Percentiles rank a stretch among this genome's conserved stretches.
phyloP scores from a whole-genome alignment of 108 stramenopile species.

The Aurantiochytrium sp. region DNA sequence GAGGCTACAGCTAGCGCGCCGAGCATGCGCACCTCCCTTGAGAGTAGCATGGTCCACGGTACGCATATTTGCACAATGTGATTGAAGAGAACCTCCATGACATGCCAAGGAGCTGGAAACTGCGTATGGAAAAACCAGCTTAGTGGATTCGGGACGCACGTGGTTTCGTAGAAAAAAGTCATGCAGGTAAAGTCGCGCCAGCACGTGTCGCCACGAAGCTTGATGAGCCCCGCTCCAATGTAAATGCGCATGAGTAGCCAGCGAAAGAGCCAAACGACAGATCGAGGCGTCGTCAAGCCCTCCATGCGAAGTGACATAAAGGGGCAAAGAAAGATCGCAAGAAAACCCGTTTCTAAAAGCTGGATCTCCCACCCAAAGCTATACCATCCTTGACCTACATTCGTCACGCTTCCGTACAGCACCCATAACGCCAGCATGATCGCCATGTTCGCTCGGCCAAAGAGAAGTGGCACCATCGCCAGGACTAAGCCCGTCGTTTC shows the following conservation, averaged over 20 bases:
- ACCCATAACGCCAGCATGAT: constrained; percentile 52
- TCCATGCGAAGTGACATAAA: constrained; percentile 24
- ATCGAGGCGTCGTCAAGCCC: constrained; percentile 33
- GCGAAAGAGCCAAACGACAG: constrained; percentile 62
- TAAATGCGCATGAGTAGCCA: constrained; percentile 69
- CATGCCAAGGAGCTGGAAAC: constrained; percentile 43
- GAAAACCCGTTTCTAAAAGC: constrained; percentile 66
- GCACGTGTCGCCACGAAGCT: constrained; percentile 65
- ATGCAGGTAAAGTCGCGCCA: constrained; percentile 65
- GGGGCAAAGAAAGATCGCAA: constrained; percentile 66
- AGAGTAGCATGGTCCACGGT: not conserved
- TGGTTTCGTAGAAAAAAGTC: constrained; percentile 70
- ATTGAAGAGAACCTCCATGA: constrained; percentile 41
- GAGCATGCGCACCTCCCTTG: constrained; percentile 3
- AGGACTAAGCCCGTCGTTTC: constrained; percentile 31
- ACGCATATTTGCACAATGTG: not conserved
- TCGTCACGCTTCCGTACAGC: constrained; percentile 61
- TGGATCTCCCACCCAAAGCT: constrained; percentile 74
- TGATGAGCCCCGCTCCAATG: constrained; percentile 74
- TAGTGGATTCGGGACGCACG: constrained; percentile 67
- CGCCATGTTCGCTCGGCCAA: constrained; percentile 49
- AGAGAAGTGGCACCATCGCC: constrained; percentile 24
- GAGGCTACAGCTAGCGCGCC: not conserved
- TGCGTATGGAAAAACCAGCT: constrained; percentile 52
- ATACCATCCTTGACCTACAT: constrained; percentile 57